Evolutionary conservation across 1,139 yeast genomes (phyloP).

Genomic region (Scheffersomyces illinoinensis): DNA sequence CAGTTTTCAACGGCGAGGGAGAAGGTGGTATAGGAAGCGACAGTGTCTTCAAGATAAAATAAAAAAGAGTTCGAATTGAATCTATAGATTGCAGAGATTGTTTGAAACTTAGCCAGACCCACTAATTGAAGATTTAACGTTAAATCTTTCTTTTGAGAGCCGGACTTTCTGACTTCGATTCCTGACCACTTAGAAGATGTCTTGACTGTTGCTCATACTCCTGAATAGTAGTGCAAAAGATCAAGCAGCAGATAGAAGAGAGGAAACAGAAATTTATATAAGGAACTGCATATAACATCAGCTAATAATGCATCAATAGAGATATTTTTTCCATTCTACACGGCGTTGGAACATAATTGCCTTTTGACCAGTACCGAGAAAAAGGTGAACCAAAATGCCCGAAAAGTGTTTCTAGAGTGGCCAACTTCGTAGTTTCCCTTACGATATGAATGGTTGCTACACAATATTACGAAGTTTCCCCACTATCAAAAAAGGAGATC

Average conservation of each 20-base stretch:
- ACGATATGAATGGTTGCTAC: not conserved
- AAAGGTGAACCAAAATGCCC: not conserved
- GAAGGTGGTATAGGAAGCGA: not conserved
- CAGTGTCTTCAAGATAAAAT: not conserved
- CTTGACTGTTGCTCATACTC: not conserved
- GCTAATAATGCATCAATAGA: not conserved
- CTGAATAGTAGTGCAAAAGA: not conserved
- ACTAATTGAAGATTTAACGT: not conserved
- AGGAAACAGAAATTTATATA: not conserved
- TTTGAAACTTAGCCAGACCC: not conserved
- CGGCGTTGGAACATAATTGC: not conserved
- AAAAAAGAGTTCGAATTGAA: not conserved
- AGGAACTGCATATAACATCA: not conserved
- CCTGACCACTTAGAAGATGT: not conserved
- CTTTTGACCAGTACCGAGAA: not conserved
- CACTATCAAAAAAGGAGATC: not conserved
- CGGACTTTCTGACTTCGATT: not conserved
- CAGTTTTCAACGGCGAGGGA: not conserved
- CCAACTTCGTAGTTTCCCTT: not conserved
- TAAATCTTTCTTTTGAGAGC: not conserved
- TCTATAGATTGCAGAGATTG: not conserved
- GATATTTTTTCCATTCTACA: not conserved
- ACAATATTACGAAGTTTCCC: not conserved
- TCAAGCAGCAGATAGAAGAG: not conserved
- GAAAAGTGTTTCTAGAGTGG: not conserved